Percentiles rank a stretch among this genome's conserved stretches.
phyloP scores from a whole-genome alignment of 768 basidiomycete species.

The Suillus americanus region DNA sequence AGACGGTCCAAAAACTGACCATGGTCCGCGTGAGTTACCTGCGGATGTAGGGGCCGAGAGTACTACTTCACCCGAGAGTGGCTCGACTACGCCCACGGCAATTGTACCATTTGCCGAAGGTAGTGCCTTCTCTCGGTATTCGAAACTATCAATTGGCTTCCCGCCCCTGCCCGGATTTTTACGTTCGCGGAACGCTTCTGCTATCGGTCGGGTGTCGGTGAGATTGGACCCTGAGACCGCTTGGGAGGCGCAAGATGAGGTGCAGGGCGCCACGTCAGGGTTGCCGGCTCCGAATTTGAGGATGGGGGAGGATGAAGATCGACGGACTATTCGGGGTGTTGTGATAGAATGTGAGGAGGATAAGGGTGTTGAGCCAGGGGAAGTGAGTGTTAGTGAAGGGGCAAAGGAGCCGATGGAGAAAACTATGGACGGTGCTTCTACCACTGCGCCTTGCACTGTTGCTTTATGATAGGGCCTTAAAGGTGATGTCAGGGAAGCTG shows the following conservation, averaged over 20 bases:
- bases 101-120: constrained; percentile 30
- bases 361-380: constrained; percentile 11
- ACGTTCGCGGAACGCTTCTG: constrained; percentile 59
- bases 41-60: constrained; percentile 22
- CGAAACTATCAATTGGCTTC: constrained; percentile 48
- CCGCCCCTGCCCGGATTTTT: constrained; percentile 65
- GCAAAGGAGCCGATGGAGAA: constrained; percentile 15
- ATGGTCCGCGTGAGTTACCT: constrained; percentile 24
- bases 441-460: constrained; percentile 16
- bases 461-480: not conserved
- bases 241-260: constrained; percentile 20
- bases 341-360: constrained; percentile 19
- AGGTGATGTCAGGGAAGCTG: not conserved
- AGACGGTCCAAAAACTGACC: constrained; percentile 28
- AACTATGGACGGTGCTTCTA: constrained; percentile 11
- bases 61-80: constrained; percentile 50
- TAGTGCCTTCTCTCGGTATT: constrained; percentile 37
- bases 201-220: constrained; percentile 23
- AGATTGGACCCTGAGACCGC: constrained; percentile 21
- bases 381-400: constrained; percentile 12
- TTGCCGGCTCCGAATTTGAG: not conserved
- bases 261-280: not conserved
- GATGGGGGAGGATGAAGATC: constrained; percentile 37
- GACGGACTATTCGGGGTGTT: constrained; percentile 37
- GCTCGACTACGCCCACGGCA: constrained; percentile 56